Evolutionary conservation across 2,329 filamentous ascomycete species (phyloP).

Genomic region (Sporothrix dimorphospora): DNA sequence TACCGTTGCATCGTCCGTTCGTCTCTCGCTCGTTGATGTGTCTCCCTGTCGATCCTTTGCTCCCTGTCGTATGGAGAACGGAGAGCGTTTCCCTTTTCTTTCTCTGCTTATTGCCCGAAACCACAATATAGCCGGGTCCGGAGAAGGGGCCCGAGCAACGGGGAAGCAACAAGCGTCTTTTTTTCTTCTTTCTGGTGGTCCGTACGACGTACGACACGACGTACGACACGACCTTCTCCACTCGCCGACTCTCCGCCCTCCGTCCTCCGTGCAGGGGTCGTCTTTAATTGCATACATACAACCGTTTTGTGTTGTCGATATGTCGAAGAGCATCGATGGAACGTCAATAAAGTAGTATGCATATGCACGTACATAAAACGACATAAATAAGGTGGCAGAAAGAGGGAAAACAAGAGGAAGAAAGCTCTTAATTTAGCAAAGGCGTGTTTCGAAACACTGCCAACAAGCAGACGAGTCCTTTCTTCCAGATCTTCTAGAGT

Average conservation of each 20-base stretch:
- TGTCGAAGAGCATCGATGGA: background rate
- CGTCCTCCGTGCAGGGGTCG: slow-evolving; percentile 10
- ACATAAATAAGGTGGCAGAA: background rate
- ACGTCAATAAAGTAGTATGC: background rate
- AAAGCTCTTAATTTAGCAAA: background rate
- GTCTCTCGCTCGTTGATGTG: background rate
- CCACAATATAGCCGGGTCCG: slow-evolving; percentile 11
- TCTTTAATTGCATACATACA: slow-evolving; percentile 19
- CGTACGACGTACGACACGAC: background rate
- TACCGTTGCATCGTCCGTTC: background rate
- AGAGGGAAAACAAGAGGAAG: background rate
- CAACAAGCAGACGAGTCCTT: background rate
- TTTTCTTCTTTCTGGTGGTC: background rate
- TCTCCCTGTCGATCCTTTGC: background rate
- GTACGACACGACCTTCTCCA: too few species aligned
- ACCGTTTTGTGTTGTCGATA: background rate
- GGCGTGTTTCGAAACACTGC: background rate
- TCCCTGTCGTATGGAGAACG: background rate
- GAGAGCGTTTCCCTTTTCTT: background rate
- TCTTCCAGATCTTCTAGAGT: background rate
- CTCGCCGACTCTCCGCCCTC: too few species aligned
- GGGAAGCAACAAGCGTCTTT: background rate
- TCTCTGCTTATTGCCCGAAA: background rate
- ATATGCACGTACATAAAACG: slow-evolving; percentile 18
- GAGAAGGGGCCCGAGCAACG: slow-evolving; percentile 20